Percentiles rank a stretch among this genome's conserved stretches.
Conservation (phyloP, 768 basidiomycete genomes). For the Lanmaoa pseudosensibilis region DNA sequence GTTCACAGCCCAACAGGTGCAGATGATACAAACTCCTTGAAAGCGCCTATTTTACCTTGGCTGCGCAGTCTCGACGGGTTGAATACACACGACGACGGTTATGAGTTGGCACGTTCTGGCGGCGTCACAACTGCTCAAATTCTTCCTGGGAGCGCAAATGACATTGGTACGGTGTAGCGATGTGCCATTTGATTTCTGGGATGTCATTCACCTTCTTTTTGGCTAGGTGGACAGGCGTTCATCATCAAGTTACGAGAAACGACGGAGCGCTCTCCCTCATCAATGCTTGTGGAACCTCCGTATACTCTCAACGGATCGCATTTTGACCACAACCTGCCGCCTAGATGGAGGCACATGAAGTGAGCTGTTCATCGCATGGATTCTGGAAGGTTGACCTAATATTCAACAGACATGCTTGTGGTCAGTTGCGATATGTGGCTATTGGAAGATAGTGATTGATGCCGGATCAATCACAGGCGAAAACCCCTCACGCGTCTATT, state of each 20-base stretch:
- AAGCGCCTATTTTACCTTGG: constrained; percentile 67
- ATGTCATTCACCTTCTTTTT: neutral
- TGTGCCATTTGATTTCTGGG: neutral
- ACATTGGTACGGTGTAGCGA: constrained; percentile 17
- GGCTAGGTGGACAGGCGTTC: constrained; percentile 49
- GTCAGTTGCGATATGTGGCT: constrained; percentile 29
- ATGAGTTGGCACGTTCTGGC: constrained; percentile 41
- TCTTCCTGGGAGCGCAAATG: constrained; percentile 45
- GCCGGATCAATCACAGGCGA: constrained; percentile 22
- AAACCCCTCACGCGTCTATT: constrained; percentile 41
- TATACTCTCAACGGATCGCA: constrained; percentile 36
- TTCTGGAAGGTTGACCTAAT: neutral
- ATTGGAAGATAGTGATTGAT: neutral
- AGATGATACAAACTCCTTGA: constrained; percentile 55
- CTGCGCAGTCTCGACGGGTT: constrained; percentile 45
- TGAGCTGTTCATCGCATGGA: constrained; percentile 1
- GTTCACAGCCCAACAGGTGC: constrained; percentile 35
- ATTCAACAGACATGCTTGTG: constrained; percentile 38
- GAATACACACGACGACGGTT: constrained; percentile 46
- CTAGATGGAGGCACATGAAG: constrained; percentile 33
- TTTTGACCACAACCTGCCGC: constrained; percentile 18
- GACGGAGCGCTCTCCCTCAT: constrained; percentile 44
- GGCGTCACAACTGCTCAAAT: constrained; percentile 49
- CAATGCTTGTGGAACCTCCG: constrained; percentile 52
- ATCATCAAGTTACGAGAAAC: constrained; percentile 51